Evolutionary conservation across 169 alveolate genomes (phyloP).

Genomic region (Cryptosporidium bovis): DNA sequence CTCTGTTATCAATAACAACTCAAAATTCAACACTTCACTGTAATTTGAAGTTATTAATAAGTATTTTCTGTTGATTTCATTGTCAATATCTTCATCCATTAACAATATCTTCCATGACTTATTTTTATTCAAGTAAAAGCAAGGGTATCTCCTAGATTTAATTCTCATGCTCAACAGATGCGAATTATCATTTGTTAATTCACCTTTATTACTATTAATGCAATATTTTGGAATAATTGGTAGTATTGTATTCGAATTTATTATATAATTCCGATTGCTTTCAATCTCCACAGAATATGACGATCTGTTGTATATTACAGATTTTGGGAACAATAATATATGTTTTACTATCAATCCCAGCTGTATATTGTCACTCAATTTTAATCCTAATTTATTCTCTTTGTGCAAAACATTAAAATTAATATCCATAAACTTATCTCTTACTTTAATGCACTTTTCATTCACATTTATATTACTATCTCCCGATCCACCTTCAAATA

Average conservation of each 20-base stretch:
- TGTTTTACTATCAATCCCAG: slow-evolving; percentile 13
- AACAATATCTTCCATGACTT: slow-evolving; percentile 50
- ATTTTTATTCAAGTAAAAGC: slow-evolving; percentile 12
- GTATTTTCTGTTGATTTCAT: neutral
- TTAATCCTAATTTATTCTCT: neutral
- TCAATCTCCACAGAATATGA: neutral
- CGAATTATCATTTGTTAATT: neutral
- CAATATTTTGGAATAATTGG: slow-evolving; percentile 27
- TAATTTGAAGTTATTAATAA: slow-evolving; percentile 34
- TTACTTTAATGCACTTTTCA: neutral
- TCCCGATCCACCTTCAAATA: too few relatives aligned
- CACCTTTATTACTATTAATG: neutral
- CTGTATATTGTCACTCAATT: neutral
- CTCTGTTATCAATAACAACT: slow-evolving; percentile 17
- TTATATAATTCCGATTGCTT: neutral
- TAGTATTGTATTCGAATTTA: slow-evolving; percentile 1
- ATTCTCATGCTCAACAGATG: slow-evolving; percentile 6
- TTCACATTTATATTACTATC: neutral
- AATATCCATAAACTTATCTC: neutral
- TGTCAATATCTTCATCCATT: neutral
- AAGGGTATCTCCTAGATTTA: slow-evolving; percentile 3
- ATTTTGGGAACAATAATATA: slow-evolving; percentile 23
- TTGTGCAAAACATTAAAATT: neutral
- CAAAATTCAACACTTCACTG: slow-evolving; percentile 34
- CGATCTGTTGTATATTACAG: slow-evolving; percentile 5